Base-by-base conservation (phyloP, 2,329 filamentous ascomycete genomes). In the Aquanectria penicillioides region DNA sequence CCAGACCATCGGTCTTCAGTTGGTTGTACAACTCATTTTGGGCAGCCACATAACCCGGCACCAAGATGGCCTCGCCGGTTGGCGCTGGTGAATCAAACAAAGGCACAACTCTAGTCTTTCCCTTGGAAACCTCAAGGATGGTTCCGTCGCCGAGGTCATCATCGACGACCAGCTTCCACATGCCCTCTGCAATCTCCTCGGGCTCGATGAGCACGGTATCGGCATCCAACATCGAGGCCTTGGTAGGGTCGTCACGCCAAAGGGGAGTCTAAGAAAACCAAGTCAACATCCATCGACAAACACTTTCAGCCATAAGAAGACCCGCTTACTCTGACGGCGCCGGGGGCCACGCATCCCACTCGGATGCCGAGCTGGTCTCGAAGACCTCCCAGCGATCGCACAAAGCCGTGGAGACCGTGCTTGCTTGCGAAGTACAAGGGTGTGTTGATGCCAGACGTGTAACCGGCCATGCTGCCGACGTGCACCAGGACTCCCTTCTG, bases 341-440 rank as follows among this genome's bases (percentile, higher is more conserved):
- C 74, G 0, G 75, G 76, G 4, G 75, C 76, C 10, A 75, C 68
- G 33, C 68, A 71, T 28, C 69, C 63, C 17, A 71, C 67, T 4
- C 75, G 61, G 20, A 77, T 74, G 3, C 75, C 75, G 3, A 78
- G 38, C 31, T 62, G 51, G 40, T 73, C 69, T 18, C 70, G 70
- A 26, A 78, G 54, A 2, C 49, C 63, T 1, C 64, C 71, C 3
- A 79, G 57, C 4, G 65, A 68, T 20, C 67, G 59, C 31, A 76
- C 74, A 44, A 79, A 77, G 2, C 71, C 75, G 10, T 74, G 69
- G 6, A 79, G 60, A 0, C 73, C 77, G 43, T 74, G 69, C 68
- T 78, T 79, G 53, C 71, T 75, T 6, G 75, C 71, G 38, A 70
- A 67, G 57, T 78, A 79, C 17, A 78, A 59, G 8, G 77, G 77